Percentiles rank a stretch among this genome's conserved stretches.
Conservation (phyloP, 2,329 filamentous ascomycete genomes). For the Davidsoniella eucalypti region DNA sequence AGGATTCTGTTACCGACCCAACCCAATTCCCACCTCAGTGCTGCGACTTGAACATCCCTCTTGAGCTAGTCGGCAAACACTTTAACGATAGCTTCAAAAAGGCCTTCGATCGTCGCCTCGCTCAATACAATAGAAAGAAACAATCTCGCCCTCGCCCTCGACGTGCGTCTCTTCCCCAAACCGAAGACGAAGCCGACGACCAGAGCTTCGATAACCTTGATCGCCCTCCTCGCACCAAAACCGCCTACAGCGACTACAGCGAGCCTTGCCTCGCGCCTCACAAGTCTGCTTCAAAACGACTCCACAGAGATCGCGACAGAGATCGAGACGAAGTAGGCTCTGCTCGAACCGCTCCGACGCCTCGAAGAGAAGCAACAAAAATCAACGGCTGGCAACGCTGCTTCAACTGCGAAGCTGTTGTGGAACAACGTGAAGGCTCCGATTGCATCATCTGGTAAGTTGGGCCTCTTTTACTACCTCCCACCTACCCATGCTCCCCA, state of each 20-base stretch:
- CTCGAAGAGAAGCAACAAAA: slow-evolving; percentile 32
- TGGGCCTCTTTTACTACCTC: background rate
- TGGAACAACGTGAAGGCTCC: slow-evolving; percentile 68
- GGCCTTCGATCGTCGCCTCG: slow-evolving; percentile 65
- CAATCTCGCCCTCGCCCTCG: background rate
- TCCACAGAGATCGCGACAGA: slow-evolving; percentile 1
- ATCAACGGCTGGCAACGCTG: slow-evolving; percentile 61
- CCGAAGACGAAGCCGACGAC: slow-evolving; percentile 7
- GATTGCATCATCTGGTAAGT: slow-evolving; percentile 78
- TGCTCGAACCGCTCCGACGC: slow-evolving; percentile 10
- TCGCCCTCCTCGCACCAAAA: background rate
- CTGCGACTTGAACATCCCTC: slow-evolving; percentile 55
- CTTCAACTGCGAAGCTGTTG: slow-evolving; percentile 54
- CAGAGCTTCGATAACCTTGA: background rate
- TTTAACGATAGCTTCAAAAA: slow-evolving; percentile 62
- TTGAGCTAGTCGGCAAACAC: slow-evolving; percentile 59
- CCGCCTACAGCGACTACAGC: slow-evolving; percentile 6
- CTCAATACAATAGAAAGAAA: slow-evolving; percentile 42
- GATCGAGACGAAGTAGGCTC: slow-evolving; percentile 11
- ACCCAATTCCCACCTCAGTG: slow-evolving; percentile 74
- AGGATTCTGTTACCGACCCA: slow-evolving; percentile 58
- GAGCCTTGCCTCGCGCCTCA: background rate
- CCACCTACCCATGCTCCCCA: background rate
- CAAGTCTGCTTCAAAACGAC: background rate
- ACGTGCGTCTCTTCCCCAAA: slow-evolving; percentile 2